These are phyloP conservation scores for Citeromyces nyonsensis DNA, from an alignment of 805 yeast genomes.

Conservation along the genomic window DNA sequence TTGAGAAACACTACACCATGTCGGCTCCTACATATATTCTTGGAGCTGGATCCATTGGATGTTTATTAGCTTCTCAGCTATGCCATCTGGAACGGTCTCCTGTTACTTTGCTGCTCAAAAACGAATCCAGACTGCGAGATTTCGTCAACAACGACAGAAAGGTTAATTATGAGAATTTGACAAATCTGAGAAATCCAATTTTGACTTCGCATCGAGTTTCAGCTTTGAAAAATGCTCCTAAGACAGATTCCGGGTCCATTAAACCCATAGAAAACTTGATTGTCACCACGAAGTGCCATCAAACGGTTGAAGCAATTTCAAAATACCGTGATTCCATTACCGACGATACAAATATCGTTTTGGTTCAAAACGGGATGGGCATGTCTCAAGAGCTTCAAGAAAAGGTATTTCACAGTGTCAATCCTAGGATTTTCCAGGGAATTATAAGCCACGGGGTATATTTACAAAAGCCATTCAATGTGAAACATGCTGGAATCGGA, in stretches of 20 bases:
- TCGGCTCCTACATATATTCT: slow-evolving; percentile 7
- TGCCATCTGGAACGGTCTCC: slow-evolving; percentile 8
- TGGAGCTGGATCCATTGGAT: slow-evolving; percentile 20
- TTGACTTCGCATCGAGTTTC: background rate
- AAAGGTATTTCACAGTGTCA: slow-evolving; percentile 32
- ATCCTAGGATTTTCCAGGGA: slow-evolving; percentile 59
- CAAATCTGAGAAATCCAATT: slow-evolving; percentile 3
- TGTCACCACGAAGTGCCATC: slow-evolving; percentile 69
- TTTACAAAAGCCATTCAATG: slow-evolving; percentile 25
- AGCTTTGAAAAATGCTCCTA: slow-evolving; percentile 4
- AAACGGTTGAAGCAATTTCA: slow-evolving; percentile 45
- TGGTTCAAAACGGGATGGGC: slow-evolving; percentile 87
- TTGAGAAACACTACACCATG: too few relatives aligned
- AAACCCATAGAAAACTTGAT: slow-evolving; percentile 21
- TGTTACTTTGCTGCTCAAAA: slow-evolving; percentile 10
- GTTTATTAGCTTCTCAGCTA: slow-evolving; percentile 12
- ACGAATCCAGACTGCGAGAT: slow-evolving; percentile 7
- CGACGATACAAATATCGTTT: slow-evolving; percentile 35
- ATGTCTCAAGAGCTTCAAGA: slow-evolving; percentile 32
- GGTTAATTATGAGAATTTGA: slow-evolving; percentile 7
- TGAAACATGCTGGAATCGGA: slow-evolving; percentile 62
- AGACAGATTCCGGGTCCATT: slow-evolving; percentile 7
- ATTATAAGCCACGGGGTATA: slow-evolving; percentile 78
- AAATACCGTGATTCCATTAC: slow-evolving; percentile 35
- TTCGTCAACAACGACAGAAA: slow-evolving; percentile 9